Evolutionary conservation across 1,139 yeast species (phyloP).

Genomic region (Blastobotrys indianensis): DNA sequence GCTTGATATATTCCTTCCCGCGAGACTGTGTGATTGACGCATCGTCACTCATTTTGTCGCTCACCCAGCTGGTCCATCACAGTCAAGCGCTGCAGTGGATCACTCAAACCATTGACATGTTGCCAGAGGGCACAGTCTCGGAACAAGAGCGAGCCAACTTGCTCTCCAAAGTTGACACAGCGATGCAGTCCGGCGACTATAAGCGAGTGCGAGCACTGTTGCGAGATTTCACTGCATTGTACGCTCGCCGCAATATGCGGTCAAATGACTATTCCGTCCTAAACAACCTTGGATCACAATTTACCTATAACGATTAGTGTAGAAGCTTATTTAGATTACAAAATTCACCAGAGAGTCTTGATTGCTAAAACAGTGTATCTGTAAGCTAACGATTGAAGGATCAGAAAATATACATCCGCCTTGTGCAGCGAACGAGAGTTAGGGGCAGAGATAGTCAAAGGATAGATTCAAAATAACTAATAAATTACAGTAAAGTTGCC

Average conservation of each 20-base stretch:
- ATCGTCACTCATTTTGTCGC: slow-evolving; percentile 62
- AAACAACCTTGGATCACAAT: not conserved
- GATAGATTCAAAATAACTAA: too few relatives aligned
- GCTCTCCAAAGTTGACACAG: slow-evolving; percentile 48
- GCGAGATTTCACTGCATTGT: slow-evolving; percentile 76
- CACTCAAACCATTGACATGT: slow-evolving; percentile 44
- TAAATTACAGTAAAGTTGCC: too few relatives aligned
- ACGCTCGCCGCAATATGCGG: slow-evolving; percentile 62
- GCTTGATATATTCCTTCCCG: slow-evolving; percentile 68
- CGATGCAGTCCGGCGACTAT: slow-evolving; percentile 64
- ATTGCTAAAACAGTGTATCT: too few relatives aligned
- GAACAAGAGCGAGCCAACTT: slow-evolving; percentile 61
- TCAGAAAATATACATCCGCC: too few relatives aligned
- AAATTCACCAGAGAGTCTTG: too few relatives aligned
- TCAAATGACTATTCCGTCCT: too few relatives aligned
- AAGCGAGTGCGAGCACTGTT: slow-evolving; percentile 66
- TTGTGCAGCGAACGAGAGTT: too few relatives aligned
- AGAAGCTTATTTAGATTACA: slow-evolving; percentile 4
- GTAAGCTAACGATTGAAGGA: too few relatives aligned
- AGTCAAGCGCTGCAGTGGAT: slow-evolving; percentile 54
- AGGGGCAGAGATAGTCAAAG: too few relatives aligned
- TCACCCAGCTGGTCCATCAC: slow-evolving; percentile 49
- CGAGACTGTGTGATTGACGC: slow-evolving; percentile 68
- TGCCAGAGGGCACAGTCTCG: slow-evolving; percentile 57
- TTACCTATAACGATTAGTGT: slow-evolving; percentile 7